These are phyloP conservation scores for Phanerodontia chrysosporium DNA, from an alignment of 768 basidiomycete species.

Conservation along the genomic window DNA sequence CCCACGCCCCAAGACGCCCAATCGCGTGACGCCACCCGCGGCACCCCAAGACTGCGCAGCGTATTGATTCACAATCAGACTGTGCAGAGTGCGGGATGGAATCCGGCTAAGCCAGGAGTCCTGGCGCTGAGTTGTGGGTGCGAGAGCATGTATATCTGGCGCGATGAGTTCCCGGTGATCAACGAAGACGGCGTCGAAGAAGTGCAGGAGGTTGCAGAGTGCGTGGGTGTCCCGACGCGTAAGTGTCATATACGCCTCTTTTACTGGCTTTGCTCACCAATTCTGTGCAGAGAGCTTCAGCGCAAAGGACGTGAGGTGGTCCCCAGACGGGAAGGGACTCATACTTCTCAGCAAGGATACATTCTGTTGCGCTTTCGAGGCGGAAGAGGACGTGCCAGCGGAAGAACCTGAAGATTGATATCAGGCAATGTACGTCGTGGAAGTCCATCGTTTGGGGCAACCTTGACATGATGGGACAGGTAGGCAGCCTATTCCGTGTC, in stretches of 20 bases:
- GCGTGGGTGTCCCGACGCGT: constrained; percentile 86
- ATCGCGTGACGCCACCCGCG: neutral
- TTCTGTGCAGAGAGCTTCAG: constrained; percentile 59
- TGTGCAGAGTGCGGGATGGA: constrained; percentile 73
- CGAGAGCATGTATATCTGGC: constrained; percentile 73
- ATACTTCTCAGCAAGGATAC: constrained; percentile 69
- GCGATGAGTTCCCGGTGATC: constrained; percentile 67
- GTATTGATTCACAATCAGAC: constrained; percentile 64
- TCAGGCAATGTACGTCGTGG: neutral
- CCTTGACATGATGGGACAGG: too few species aligned
- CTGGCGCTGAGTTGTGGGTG: constrained; percentile 65
- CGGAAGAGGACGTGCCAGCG: constrained; percentile 27
- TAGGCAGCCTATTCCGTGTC: too few species aligned
- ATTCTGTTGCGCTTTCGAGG: constrained; percentile 87
- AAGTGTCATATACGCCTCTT: constrained; percentile 29
- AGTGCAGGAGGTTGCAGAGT: constrained; percentile 83
- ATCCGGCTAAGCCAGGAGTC: constrained; percentile 66
- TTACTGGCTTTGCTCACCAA: neutral
- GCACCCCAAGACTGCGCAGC: constrained; percentile 53
- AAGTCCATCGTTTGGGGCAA: too few species aligned
- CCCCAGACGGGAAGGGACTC: constrained; percentile 82
- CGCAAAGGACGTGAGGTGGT: constrained; percentile 68
- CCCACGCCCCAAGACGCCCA: constrained; percentile 36
- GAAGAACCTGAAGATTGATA: neutral
- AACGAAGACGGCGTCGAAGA: constrained; percentile 30